phyloP scores from a whole-genome alignment of 129 eudicot genomes.

The Logfia minima region DNA sequence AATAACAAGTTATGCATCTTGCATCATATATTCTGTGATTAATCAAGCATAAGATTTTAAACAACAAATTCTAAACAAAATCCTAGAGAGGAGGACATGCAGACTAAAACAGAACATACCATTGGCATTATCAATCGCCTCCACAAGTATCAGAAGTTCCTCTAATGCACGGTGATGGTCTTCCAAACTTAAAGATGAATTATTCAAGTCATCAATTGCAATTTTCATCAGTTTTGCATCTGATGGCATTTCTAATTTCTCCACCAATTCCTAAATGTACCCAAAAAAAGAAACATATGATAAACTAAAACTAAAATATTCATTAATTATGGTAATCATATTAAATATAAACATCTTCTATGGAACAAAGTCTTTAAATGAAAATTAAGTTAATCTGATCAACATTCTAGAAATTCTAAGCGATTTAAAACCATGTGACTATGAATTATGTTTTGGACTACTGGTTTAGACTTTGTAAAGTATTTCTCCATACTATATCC shows the following conservation, averaged over 20 bases:
- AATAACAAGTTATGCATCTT: not conserved
- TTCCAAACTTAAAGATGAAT: slow-evolving; percentile 62
- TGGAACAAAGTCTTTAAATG: not conserved
- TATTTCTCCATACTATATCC: too few relatives aligned
- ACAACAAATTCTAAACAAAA: not conserved
- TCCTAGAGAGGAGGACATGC: slow-evolving; percentile 3
- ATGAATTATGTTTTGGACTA: too few relatives aligned
- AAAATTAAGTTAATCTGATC: not conserved
- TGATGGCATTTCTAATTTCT: slow-evolving; percentile 77
- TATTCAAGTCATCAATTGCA: slow-evolving; percentile 70
- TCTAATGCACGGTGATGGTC: slow-evolving; percentile 68
- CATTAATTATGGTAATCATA: not conserved
- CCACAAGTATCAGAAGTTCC: slow-evolving; percentile 86
- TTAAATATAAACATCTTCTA: not conserved
- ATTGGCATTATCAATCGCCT: slow-evolving; percentile 85
- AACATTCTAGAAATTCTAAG: not conserved
- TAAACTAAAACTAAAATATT: not conserved
- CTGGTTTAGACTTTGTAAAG: too few relatives aligned
- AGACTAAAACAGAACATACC: slow-evolving; percentile 41
- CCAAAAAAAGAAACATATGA: slow-evolving; percentile 3
- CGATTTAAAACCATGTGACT: too few relatives aligned
- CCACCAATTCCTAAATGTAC: slow-evolving; percentile 70
- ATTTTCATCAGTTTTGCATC: slow-evolving; percentile 76
- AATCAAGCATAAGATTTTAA: not conserved
- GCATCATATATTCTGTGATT: not conserved